Conservation (phyloP, 148 eudicot genomes). For the Vaccinium corymbosum region DNA sequence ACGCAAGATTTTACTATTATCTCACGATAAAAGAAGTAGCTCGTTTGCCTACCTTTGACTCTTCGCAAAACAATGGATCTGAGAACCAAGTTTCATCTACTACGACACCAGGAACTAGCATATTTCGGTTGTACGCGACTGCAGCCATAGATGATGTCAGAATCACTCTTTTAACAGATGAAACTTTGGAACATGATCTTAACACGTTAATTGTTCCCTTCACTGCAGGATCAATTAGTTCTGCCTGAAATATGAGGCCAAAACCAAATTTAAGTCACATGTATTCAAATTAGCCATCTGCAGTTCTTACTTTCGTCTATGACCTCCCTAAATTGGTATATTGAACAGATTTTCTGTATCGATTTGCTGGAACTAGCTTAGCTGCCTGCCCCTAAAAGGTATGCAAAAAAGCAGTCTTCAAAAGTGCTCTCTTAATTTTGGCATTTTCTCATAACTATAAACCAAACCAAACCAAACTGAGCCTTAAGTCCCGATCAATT, state of each 20-base stretch:
- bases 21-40: background rate
- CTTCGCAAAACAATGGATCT: constrained; percentile 16
- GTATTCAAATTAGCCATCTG: no score
- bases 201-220: constrained; percentile 23
- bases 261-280: no score
- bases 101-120: constrained; percentile 12
- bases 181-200: constrained; percentile 18
- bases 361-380: no score
- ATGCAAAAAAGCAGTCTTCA: no score
- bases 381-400: no score
- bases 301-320: no score
- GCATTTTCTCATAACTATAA: no score
- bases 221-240: constrained; percentile 21
- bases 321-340: no score
- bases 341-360: no score
- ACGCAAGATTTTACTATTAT: background rate
- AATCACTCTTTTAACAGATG: constrained; percentile 22
- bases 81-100: constrained; percentile 27
- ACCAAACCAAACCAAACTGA: no score
- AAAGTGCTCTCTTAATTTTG: no score
- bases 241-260: constrained; percentile 14
- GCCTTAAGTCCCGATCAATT: no score
- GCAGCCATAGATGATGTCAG: constrained; percentile 23
- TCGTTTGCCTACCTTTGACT: constrained; percentile 17
- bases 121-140: constrained; percentile 6